Evolutionary conservation across 257 asterid genomes (phyloP).

Genomic region (Solanum piurae): DNA sequence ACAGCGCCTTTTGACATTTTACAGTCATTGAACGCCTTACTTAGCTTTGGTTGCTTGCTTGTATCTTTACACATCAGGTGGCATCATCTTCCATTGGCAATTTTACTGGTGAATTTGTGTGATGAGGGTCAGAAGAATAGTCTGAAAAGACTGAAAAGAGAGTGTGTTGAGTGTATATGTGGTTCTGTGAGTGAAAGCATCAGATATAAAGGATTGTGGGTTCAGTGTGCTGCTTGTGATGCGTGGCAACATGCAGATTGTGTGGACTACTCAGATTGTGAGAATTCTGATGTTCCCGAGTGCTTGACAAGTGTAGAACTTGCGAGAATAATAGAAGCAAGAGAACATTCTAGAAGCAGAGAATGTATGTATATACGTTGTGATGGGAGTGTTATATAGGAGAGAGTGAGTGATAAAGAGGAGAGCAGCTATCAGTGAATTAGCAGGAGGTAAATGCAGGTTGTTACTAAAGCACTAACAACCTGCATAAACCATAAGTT

Average conservation of each 20-base stretch:
- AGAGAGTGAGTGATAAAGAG: too few species aligned
- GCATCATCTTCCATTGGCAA: slow-evolving; percentile 46
- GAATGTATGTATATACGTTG: too few species aligned
- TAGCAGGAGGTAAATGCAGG: too few species aligned
- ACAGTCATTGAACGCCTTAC: background rate
- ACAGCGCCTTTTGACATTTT: background rate
- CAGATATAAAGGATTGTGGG: slow-evolving; percentile 78
- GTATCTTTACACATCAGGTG: slow-evolving; percentile 66
- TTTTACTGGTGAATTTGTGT: slow-evolving; percentile 22
- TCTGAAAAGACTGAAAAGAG: slow-evolving; percentile 68
- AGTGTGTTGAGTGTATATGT: slow-evolving; percentile 89
- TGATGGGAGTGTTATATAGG: too few species aligned
- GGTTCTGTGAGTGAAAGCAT: slow-evolving; percentile 87
- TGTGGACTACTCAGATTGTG: slow-evolving; percentile 80
- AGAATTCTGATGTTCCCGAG: slow-evolving; percentile 88
- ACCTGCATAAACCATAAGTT: background rate
- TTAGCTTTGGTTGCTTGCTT: slow-evolving; percentile 39
- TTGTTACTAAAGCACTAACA: background rate
- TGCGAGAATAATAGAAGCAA: too few species aligned
- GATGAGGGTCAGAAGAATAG: slow-evolving; percentile 29
- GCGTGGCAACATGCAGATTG: slow-evolving; percentile 99
- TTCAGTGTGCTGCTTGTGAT: slow-evolving; percentile 93
- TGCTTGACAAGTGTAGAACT: slow-evolving; percentile 23
- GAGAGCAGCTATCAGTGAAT: too few species aligned
- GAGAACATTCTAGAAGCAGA: too few species aligned